A percentile compares a stretch with the other conserved stretches of the same genome.
Evolutionary conservation across 345 rosid species (phyloP).

Genomic region (Aquilaria malaccensis): DNA sequence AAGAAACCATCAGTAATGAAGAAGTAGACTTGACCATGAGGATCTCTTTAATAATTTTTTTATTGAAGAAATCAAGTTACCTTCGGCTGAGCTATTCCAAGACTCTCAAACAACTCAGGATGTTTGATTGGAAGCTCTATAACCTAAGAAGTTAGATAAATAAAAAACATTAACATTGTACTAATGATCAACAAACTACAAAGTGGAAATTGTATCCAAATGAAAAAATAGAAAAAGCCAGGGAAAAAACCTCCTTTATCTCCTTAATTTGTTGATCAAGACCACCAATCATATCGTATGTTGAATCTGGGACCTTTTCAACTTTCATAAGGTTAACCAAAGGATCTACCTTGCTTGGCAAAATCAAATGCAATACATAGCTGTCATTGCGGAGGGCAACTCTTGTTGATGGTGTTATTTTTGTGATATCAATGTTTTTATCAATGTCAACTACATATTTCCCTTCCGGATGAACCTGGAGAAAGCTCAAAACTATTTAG

Average conservation of each 20-base stretch:
- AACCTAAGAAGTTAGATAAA: slow-evolving; percentile 39
- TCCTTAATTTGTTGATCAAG: slow-evolving; percentile 99
- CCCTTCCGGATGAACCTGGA: slow-evolving; percentile 97
- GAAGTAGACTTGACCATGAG: too few species aligned
- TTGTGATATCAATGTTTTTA: slow-evolving; percentile 88
- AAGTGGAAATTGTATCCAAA: too few species aligned
- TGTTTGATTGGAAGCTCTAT: slow-evolving; percentile 98
- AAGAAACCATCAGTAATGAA: too few species aligned
- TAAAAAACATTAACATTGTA: too few species aligned
- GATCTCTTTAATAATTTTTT: too few species aligned
- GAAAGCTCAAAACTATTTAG: background rate
- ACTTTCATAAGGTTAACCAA: slow-evolving; percentile 99
- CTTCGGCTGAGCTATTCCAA: slow-evolving; percentile 99
- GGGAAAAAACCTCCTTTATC: slow-evolving; percentile 68
- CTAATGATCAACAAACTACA: too few species aligned
- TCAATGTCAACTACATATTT: slow-evolving; percentile 97
- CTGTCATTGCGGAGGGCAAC: slow-evolving; percentile 98
- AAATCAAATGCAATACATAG: slow-evolving; percentile 86
- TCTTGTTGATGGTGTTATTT: slow-evolving; percentile 92
- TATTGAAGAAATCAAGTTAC: slow-evolving; percentile 22
- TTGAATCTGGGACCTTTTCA: slow-evolving; percentile 98
- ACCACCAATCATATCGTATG: slow-evolving; percentile 99
- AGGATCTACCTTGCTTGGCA: slow-evolving; percentile 97
- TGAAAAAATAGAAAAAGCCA: too few species aligned
- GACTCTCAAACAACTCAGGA: slow-evolving; percentile 97